These are phyloP conservation scores for Hymenoscyphus fraxineus DNA, from an alignment of 2,329 filamentous ascomycete genomes.

Conservation along the genomic window DNA sequence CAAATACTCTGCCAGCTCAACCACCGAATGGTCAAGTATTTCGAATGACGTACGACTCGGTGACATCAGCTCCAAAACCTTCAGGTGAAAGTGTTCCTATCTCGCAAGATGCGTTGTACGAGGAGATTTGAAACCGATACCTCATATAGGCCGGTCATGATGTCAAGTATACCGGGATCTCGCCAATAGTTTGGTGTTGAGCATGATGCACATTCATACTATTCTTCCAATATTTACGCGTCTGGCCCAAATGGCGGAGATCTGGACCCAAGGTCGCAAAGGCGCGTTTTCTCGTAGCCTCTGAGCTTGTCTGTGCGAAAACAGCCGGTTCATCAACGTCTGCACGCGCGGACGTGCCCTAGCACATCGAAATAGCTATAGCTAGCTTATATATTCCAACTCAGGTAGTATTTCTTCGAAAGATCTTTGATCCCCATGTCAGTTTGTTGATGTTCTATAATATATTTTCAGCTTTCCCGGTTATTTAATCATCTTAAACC, in stretches of 20 bases:
- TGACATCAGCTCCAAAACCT: not conserved
- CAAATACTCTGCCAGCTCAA: too few relatives aligned
- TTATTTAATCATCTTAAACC: not conserved
- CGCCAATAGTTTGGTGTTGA: not conserved
- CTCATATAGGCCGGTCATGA: not conserved
- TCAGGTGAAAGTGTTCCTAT: not conserved
- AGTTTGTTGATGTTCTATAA: not conserved
- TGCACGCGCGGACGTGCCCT: constrained; percentile 8
- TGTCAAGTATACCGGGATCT: not conserved
- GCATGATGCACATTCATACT: not conserved
- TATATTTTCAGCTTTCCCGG: not conserved
- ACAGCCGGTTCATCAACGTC: not conserved
- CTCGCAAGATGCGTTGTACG: not conserved
- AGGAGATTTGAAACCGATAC: not conserved
- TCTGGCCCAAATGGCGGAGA: not conserved
- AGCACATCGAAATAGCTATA: not conserved
- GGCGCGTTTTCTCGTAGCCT: not conserved
- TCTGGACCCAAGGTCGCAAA: not conserved
- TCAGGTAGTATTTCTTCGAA: not conserved
- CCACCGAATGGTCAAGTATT: not conserved
- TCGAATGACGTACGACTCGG: not conserved
- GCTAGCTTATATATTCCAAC: not conserved
- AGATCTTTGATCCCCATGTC: not conserved
- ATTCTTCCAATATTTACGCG: not conserved
- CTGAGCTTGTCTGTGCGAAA: constrained; percentile 1